Evolutionary conservation across 2,329 filamentous ascomycete genomes (phyloP).

Genomic region (Didymella segeticola): DNA sequence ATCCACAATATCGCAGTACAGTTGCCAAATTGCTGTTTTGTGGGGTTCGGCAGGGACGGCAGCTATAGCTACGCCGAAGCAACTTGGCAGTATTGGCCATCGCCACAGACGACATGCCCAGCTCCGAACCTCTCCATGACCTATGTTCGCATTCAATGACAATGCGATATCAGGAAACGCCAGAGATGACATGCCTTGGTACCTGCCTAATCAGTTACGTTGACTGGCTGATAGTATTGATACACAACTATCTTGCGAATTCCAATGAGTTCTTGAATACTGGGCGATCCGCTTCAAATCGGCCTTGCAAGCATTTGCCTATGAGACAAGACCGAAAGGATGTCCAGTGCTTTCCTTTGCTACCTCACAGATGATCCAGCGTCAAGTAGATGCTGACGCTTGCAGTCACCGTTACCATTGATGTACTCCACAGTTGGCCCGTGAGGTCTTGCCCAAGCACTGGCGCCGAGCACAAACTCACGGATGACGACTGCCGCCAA

Average conservation of each 20-base stretch:
- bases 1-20: no score
- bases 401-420: not conserved
- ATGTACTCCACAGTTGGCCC: not conserved
- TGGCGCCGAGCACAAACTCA: slow-evolving; percentile 7
- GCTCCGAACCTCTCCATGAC: not conserved
- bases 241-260: not conserved
- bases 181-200: not conserved
- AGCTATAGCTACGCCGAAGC: slow-evolving; percentile 1
- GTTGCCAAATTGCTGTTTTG: no score
- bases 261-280: not conserved
- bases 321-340: not conserved
- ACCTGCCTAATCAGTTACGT: not conserved
- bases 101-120: slow-evolving; percentile 6
- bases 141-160: not conserved
- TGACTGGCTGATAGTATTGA: not conserved
- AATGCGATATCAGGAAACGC: not conserved
- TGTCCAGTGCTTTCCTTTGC: not conserved
- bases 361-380: not conserved
- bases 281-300: not conserved
- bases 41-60: slow-evolving; percentile 4
- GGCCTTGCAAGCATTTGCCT: not conserved
- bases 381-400: not conserved
- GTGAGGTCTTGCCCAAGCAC: slow-evolving; percentile 4
- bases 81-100: slow-evolving; percentile 11
- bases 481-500: slow-evolving; percentile 1